These are phyloP conservation scores for Waitea zeae DNA, from an alignment of 1,284 basidiomycete genomes.

Conservation along the genomic window DNA sequence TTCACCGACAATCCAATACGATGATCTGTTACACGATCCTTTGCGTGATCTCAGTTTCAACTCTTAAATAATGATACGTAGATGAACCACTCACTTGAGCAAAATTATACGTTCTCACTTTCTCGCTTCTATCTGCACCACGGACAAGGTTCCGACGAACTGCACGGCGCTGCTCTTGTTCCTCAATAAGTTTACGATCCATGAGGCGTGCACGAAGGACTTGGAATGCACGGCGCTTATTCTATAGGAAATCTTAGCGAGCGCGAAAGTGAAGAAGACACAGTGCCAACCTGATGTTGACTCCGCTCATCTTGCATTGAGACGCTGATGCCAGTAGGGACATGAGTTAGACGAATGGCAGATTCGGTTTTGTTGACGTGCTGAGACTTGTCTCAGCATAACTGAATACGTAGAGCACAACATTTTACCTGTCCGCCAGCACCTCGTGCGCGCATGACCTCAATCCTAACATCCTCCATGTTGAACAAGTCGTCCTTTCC, in stretches of 20 bases:
- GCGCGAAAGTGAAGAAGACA: not conserved
- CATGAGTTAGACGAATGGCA: slow-evolving; percentile 89
- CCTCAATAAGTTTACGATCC: slow-evolving; percentile 56
- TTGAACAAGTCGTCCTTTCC: slow-evolving; percentile 40
- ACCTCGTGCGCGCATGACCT: slow-evolving; percentile 90
- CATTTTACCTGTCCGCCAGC: slow-evolving; percentile 84
- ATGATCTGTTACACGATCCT: slow-evolving; percentile 89
- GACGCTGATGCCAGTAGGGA: slow-evolving; percentile 87
- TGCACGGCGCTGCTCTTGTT: slow-evolving; percentile 55
- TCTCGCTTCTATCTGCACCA: slow-evolving; percentile 75
- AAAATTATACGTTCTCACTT: slow-evolving; percentile 88
- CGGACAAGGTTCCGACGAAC: slow-evolving; percentile 59
- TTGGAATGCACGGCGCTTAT: slow-evolving; percentile 77
- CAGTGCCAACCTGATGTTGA: slow-evolving; percentile 66
- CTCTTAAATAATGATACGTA: not conserved
- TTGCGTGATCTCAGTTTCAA: not conserved
- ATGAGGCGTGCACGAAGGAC: slow-evolving; percentile 72
- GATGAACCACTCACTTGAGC: slow-evolving; percentile 38
- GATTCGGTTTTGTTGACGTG: slow-evolving; percentile 99
- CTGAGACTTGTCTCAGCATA: slow-evolving; percentile 19
- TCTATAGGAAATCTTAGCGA: slow-evolving; percentile 27
- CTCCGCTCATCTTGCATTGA: slow-evolving; percentile 98
- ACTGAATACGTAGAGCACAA: not conserved
- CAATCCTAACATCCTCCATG: slow-evolving; percentile 77
- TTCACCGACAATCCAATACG: slow-evolving; percentile 66